phyloP scores from a whole-genome alignment of 805 yeast genomes.

The Cyberlindnera subsufficiens region DNA sequence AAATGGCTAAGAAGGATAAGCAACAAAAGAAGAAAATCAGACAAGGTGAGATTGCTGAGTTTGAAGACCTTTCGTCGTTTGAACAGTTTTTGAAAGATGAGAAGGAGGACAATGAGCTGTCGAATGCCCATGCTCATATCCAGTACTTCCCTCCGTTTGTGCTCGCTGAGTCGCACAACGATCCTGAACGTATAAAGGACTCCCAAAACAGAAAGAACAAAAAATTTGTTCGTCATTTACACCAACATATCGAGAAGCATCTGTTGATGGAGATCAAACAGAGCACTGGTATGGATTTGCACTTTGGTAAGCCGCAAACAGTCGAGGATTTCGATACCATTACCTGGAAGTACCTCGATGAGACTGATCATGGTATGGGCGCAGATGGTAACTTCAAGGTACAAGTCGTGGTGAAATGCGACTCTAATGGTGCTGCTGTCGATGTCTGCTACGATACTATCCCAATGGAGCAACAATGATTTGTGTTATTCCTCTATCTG shows the following conservation, averaged over 20 bases:
- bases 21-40: constrained; percentile 18
- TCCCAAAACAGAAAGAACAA: constrained; percentile 66
- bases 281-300: constrained; percentile 50
- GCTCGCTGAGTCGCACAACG: constrained; percentile 57
- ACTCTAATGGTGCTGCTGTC: constrained; percentile 61
- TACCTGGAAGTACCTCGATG: constrained; percentile 60
- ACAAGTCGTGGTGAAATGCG: constrained; percentile 57
- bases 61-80: constrained; percentile 59
- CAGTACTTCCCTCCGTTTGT: constrained; percentile 72
- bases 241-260: constrained; percentile 71
- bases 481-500: not conserved
- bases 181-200: constrained; percentile 66
- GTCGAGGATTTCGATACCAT: constrained; percentile 40
- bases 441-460: constrained; percentile 59
- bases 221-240: constrained; percentile 67
- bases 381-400: constrained; percentile 53
- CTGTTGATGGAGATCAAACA: constrained; percentile 58
- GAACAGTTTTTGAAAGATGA: constrained; percentile 64
- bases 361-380: constrained; percentile 38
- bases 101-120: constrained; percentile 72
- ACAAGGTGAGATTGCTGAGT: constrained; percentile 28
- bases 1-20: constrained; percentile 17
- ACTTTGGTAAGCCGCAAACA: constrained; percentile 46
- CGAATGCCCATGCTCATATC: constrained; percentile 60
- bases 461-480: constrained; percentile 9